Conservation (phyloP, 257 asterid species). For the Parsonsia alboflavescens region DNA sequence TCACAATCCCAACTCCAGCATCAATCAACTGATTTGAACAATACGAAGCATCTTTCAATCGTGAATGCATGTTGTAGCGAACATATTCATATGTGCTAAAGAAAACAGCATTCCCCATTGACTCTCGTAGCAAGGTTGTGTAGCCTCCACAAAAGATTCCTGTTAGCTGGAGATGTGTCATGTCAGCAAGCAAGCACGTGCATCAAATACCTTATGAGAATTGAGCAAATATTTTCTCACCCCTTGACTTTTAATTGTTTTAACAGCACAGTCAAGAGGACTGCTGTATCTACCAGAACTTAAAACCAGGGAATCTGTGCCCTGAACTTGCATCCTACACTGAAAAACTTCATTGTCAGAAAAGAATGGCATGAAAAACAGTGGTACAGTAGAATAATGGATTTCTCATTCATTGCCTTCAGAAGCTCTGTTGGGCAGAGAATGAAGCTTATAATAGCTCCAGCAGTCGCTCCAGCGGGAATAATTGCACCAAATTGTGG, state of each 20-base stretch:
- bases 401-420: constrained; percentile 51
- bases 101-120: constrained; percentile 75
- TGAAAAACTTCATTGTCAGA: constrained; percentile 58
- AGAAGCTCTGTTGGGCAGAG: constrained; percentile 86
- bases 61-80: constrained; percentile 64
- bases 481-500: constrained; percentile 66
- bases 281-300: constrained; percentile 54
- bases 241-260: constrained; percentile 72
- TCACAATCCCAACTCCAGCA: constrained; percentile 71
- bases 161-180: constrained; percentile 49
- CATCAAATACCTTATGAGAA: constrained; percentile 12
- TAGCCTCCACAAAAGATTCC: constrained; percentile 85
- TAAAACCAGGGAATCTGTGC: constrained; percentile 48
- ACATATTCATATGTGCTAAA: constrained; percentile 77
- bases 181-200: constrained; percentile 46
- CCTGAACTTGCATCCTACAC: constrained; percentile 99
- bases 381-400: constrained; percentile 3
- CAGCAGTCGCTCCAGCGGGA: constrained; percentile 80
- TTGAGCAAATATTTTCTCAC: constrained; percentile 42
- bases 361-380: constrained; percentile 7
- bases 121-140: constrained; percentile 73
- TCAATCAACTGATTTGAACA: constrained; percentile 49
- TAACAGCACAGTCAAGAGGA: constrained; percentile 80
- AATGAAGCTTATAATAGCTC: constrained; percentile 75
- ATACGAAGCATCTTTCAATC: constrained; percentile 51